phyloP scores from a whole-genome alignment of 2,329 filamentous ascomycete genomes.

The Colletotrichum australisinense region DNA sequence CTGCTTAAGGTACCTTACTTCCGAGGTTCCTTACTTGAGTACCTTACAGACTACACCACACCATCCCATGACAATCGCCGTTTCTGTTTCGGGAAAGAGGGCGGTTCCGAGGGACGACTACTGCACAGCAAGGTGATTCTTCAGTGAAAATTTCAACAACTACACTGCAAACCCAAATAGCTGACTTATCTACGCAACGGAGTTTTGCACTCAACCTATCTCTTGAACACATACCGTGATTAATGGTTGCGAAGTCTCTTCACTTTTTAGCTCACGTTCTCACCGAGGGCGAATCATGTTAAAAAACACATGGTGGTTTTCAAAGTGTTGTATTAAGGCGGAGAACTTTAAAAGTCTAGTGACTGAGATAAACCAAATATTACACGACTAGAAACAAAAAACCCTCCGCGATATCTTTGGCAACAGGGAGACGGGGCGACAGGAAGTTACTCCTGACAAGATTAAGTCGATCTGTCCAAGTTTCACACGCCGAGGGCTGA shows the following conservation, averaged over 20 bases:
- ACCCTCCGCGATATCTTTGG: neutral
- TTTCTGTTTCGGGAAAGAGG: slow-evolving; percentile 18
- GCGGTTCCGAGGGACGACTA: neutral
- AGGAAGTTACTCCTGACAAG: neutral
- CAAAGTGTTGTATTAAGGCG: slow-evolving; percentile 1
- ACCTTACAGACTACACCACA: no score
- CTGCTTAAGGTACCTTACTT: neutral
- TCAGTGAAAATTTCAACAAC: neutral
- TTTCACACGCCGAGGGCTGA: neutral
- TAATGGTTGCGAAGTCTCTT: neutral
- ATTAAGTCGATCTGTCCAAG: neutral
- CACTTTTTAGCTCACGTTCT: no score
- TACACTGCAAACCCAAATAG: neutral
- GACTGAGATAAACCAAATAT: neutral
- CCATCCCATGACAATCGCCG: neutral
- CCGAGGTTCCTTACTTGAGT: no score
- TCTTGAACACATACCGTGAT: neutral
- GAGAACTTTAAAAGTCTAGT: neutral
- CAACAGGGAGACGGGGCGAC: no score
- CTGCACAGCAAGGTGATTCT: neutral
- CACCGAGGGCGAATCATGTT: no score
- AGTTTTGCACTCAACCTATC: neutral
- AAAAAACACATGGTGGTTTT: neutral
- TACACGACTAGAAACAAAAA: neutral
- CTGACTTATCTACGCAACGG: neutral